Evolutionary conservation across 345 rosid species (phyloP).

Genomic region (Xanthoceras sorbifolium): DNA sequence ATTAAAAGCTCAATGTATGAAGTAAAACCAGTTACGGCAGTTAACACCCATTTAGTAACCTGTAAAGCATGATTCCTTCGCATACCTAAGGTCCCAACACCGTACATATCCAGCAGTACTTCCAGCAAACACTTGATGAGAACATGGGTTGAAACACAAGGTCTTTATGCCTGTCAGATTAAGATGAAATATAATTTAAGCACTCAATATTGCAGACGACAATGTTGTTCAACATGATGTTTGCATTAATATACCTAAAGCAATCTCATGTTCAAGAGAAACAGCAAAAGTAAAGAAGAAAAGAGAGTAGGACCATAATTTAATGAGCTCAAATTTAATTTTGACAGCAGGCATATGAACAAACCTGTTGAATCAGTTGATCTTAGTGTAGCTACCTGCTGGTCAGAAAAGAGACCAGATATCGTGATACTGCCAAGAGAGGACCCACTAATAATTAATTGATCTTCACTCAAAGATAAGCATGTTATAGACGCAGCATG

Average conservation of each 20-base stretch:
- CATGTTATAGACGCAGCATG: conserved; percentile 71
- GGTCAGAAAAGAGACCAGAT: conserved; percentile 63
- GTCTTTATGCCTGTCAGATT: conserved; percentile 66
- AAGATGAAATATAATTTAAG: conserved; percentile 17
- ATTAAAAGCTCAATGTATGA: no score
- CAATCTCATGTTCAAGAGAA: not conserved
- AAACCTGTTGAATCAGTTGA: conserved; percentile 63
- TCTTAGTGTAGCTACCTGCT: conserved; percentile 63
- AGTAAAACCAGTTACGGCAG: no score
- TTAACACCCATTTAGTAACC: not conserved
- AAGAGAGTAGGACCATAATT: not conserved
- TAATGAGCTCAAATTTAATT: not conserved
- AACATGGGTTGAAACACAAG: conserved; percentile 59
- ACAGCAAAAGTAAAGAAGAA: not conserved
- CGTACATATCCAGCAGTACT: conserved; percentile 68
- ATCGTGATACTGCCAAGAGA: conserved; percentile 71
- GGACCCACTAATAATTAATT: conserved; percentile 69
- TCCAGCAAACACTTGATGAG: conserved; percentile 71
- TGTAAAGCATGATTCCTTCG: not conserved
- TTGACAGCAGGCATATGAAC: conserved; percentile 19
- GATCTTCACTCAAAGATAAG: conserved; percentile 68
- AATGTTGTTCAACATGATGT: not conserved
- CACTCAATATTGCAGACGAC: not conserved
- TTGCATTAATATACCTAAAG: not conserved
- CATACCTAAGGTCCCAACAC: conserved; percentile 92